Base-by-base conservation (phyloP, 768 basidiomycete genomes). In the Tylopilus sp. region DNA sequence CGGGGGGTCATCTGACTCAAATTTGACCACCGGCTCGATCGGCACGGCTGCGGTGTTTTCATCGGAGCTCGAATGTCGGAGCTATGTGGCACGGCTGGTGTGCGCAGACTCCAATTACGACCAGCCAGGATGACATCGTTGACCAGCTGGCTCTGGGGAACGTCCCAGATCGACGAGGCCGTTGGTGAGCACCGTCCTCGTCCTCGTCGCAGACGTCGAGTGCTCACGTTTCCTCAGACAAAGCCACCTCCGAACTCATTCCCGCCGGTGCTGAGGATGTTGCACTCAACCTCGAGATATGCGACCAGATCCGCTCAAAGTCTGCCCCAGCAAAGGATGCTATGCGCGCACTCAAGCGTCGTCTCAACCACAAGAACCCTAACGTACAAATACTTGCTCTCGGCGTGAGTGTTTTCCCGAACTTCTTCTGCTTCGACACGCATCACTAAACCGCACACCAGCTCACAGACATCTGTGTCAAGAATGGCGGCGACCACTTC, bases 401-500 rank as follows among this genome's bases (percentile, higher is more conserved):
- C 12, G 76, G 81, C 11, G 94, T 95, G 66, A 62, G 91, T 79
- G 35, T 8, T 43, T 30, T 28, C 31, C n/a, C 13, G 12, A 31
- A 31, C 6, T 22, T 8, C 22, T n/a, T 1, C 5, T 15, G 12
- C n/a, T 12, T n/a, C 25, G 28, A 40, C 44, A 4, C 36, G 50
- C 43, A 28, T 45, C 40, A 15, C 48, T 52, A 44, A 60, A 22
- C 26, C 30, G 10, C 38, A 33, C 13, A 7, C 4, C 65, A 95
- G 89, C 76, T 98, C 44, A 84, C 89, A 42, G 97, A 98, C 69
- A 77, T 85, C 9, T 94, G 91, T 62, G 80, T 98, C 68, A 99
- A 99, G 84, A 99, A 99, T 62, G 93, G 92, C 10, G 97, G 97
- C 0, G 93, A 98, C 58, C 82, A 85, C 40, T 98, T 99, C 64